Evolutionary conservation across 1,139 yeast genomes (phyloP), one percentile per base, ranked within the genome.

Genomic region (Taphrina pruni): DNA sequence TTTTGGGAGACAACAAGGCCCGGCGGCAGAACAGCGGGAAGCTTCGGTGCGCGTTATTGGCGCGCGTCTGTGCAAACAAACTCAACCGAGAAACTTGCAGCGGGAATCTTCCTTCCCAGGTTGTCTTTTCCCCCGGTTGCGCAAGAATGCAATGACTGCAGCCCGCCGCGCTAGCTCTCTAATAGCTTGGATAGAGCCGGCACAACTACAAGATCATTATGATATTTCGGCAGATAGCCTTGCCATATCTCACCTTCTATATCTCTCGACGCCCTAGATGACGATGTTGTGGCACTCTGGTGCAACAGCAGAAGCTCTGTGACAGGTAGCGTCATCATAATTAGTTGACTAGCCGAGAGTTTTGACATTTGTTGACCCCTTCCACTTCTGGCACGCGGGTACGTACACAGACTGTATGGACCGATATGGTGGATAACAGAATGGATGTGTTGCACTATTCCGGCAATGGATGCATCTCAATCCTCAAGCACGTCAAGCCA

Each of bases 401-500:
- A 7, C 17, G 20, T 12, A 14, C n/a, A 12, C 12, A 14, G 12
- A 7, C 8, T 45, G 20, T 17, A 45, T 11, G 48, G 1, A 26
- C 32, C 4, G 32, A 26, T 26, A 26, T 26, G 32, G 32, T 26
- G 32, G 4, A 26, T 26, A 4, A 26, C 0, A 45, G 48, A 14
- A 45, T 45, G 48, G 3, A 17, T 45, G n/a, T 11, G 3, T 2
- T 45, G 48, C 6, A 45, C 48, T 45, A 45, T 45, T n/a, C 48
- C 17, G 48, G n/a, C 20, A 45, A n/a, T 45, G 12, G 48, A 45
- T n/a, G 48, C 20, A 45, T 12, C 48, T 12, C 17, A 17, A 8
- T 45, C 8, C 20, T 14, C 20, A n/a, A 45, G 48, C 48, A 45
- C n/a, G 48, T 45, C 48, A 11, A 45, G 48, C 48, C 48, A 45